phyloP scores from a whole-genome alignment of 352 stramenopile species.

The Globisporangium nodosum region DNA sequence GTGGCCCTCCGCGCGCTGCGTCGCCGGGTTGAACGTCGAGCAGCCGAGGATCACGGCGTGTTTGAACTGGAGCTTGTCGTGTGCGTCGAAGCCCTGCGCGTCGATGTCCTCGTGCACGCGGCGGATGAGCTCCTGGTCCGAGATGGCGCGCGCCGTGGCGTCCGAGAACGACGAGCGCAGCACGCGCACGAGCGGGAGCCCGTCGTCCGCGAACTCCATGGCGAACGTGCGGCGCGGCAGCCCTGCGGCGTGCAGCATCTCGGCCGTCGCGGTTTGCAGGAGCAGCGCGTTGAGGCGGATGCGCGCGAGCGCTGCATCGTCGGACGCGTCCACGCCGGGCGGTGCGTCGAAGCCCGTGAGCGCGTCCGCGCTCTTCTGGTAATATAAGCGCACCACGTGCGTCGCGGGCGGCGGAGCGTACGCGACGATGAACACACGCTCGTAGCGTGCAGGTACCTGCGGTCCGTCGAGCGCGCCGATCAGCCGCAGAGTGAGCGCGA shows the following conservation, averaged over 20 bases:
- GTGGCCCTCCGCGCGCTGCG: conserved; percentile 47
- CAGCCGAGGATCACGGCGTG: conserved; percentile 70
- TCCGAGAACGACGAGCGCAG: conserved; percentile 55
- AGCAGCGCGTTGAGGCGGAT: conserved; percentile 56
- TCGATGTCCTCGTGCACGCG: conserved; percentile 51
- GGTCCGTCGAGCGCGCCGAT: neutral
- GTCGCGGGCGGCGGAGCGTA: conserved; percentile 24
- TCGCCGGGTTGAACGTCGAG: conserved; percentile 47
- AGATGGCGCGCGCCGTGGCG: conserved; percentile 31
- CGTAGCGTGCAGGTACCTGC: neutral
- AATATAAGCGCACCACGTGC: conserved; percentile 61
- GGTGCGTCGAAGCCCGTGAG: conserved; percentile 47
- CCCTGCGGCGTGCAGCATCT: conserved; percentile 40
- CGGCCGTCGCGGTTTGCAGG: conserved; percentile 46
- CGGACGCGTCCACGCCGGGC: conserved; percentile 40
- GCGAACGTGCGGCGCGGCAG: conserved; percentile 44
- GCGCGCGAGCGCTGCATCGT: conserved; percentile 36
- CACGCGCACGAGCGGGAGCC: conserved; percentile 44
- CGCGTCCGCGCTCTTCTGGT: conserved; percentile 48
- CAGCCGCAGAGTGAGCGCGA: conserved; percentile 23
- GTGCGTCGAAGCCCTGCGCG: conserved; percentile 21
- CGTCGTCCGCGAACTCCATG: conserved; percentile 40
- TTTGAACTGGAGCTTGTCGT: conserved; percentile 37
- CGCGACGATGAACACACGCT: conserved; percentile 28
- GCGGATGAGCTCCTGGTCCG: conserved; percentile 55